Conservation (phyloP, 2,329 filamentous ascomycete species). For the Tolypocladium tundrense region DNA sequence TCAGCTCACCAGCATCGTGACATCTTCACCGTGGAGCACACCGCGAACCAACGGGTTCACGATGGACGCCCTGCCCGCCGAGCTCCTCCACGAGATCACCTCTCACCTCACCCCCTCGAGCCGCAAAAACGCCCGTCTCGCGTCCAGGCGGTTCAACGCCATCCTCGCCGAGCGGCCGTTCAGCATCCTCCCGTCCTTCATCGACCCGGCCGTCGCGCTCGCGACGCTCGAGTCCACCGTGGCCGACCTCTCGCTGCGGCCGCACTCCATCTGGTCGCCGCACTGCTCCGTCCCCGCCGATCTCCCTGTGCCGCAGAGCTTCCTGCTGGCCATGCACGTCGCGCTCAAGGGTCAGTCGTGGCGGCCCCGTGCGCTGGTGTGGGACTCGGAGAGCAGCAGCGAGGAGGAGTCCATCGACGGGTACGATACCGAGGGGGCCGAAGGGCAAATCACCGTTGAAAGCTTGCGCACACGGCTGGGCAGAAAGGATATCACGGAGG, state of each 20-base stretch:
- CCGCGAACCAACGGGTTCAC: not conserved
- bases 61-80: constrained; percentile 21
- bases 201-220: constrained; percentile 15
- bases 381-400: constrained; percentile 3
- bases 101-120: constrained; percentile 11
- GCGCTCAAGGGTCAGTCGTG: constrained; percentile 16
- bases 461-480: constrained; percentile 8
- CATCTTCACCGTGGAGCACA: not conserved
- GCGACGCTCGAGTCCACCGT: constrained; percentile 12
- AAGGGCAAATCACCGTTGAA: constrained; percentile 8
- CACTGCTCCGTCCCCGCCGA: constrained; percentile 18
- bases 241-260: constrained; percentile 11
- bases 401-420: constrained; percentile 4
- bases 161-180: constrained; percentile 18
- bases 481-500: constrained; percentile 12
- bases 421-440: not conserved
- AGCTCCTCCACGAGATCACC: constrained; percentile 19
- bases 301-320: constrained; percentile 18
- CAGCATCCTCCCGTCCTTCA: constrained; percentile 16
- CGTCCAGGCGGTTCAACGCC: constrained; percentile 20
- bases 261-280: constrained; percentile 23
- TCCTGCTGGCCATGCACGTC: constrained; percentile 19
- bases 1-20: not conserved
- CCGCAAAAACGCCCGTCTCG: constrained; percentile 17
- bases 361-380: not conserved